Evolutionary conservation across 2,329 filamentous ascomycete genomes (phyloP), one percentile per base, ranked within the genome.

Genomic region (Colletotrichum spaethianum): DNA sequence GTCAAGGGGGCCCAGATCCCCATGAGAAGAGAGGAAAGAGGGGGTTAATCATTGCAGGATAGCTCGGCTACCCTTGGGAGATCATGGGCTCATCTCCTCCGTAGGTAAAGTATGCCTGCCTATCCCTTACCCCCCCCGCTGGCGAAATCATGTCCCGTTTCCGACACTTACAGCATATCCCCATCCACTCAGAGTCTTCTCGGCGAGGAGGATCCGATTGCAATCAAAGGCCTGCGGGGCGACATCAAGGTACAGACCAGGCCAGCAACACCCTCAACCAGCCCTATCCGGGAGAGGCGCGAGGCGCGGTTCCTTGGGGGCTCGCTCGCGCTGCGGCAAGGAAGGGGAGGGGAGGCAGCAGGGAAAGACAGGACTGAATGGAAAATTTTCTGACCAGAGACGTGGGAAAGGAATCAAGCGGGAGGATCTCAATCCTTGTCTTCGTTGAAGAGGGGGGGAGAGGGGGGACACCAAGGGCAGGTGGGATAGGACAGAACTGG

Each of bases 401-500:
- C 65, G 38, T 63, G 38, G 65, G 69, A 63, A 53, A 69, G 69
- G 53, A 69, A 20, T 70, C 65, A 55, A 59, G 42, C 70, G 70
- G 70, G 65, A 72, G 70, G 70, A 72, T 70, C 31, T 33, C 18
- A 16, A 72, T 40, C 70, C 70, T 72, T 69, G 65, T 53, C 26
- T 36, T 59, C 23, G n/a, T 42, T 4, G 11, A 23, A 11, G 46
- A 52, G 7, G 33, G 14, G 16, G 46, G 14, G 42, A 36, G 42
- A 12, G 42, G 42, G 14, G 18, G 36, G 38, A 20, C 7, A 26
- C 59, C 33, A 26, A 57, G 36, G 16, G 33, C 33, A 52, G 31
- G 26, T 14, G 44, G 46, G 44, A 40, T 63, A 26, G 44, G 44
- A 18, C 36, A 26, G 44, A 12, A 28, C 33, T 14, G n/a, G 9